These are phyloP conservation scores for Laburnicola sp. DNA, from an alignment of 2,329 filamentous ascomycete genomes.

Conservation along the genomic window DNA sequence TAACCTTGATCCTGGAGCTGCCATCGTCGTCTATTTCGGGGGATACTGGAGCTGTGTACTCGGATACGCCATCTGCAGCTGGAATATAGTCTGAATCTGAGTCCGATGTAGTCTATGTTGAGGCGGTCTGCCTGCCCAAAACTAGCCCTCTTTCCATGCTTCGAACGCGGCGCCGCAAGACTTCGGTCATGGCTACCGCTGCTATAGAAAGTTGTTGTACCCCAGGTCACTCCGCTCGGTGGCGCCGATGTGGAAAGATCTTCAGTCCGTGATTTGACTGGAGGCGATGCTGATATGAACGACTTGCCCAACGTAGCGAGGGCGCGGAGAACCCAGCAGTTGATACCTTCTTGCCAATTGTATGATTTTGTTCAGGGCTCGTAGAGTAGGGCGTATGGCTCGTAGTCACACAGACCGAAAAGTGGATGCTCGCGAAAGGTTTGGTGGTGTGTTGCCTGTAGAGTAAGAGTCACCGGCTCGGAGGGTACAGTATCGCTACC, in stretches of 20 bases:
- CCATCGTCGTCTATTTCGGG: conserved; percentile 16
- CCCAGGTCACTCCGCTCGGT: conserved; percentile 52
- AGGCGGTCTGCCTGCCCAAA: conserved; percentile 40
- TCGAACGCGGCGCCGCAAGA: conserved; percentile 33
- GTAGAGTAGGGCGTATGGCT: conserved; percentile 48
- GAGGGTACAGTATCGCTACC: conserved; percentile 45
- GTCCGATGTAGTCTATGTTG: conserved; percentile 35
- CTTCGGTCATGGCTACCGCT: conserved; percentile 37
- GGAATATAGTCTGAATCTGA: conserved; percentile 37
- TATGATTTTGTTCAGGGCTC: conserved; percentile 46
- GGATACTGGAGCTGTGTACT: conserved; percentile 26
- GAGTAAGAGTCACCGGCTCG: conserved; percentile 56
- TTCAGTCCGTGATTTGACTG: conserved; percentile 39
- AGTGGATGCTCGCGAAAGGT: conserved; percentile 46
- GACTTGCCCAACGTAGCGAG: conserved; percentile 47
- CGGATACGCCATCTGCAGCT: conserved; percentile 24
- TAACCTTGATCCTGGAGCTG: conserved; percentile 49
- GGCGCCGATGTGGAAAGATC: conserved; percentile 49
- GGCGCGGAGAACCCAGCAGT: conserved; percentile 45
- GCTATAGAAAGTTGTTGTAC: conserved; percentile 47
- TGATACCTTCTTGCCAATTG: conserved; percentile 35
- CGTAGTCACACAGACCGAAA: conserved; percentile 39
- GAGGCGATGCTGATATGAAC: conserved; percentile 46
- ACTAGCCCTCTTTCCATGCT: conserved; percentile 45
- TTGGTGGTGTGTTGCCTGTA: conserved; percentile 57